Conservation (phyloP, 768 basidiomycete species). For the Tylopilus plumbeoviolaceoides region DNA sequence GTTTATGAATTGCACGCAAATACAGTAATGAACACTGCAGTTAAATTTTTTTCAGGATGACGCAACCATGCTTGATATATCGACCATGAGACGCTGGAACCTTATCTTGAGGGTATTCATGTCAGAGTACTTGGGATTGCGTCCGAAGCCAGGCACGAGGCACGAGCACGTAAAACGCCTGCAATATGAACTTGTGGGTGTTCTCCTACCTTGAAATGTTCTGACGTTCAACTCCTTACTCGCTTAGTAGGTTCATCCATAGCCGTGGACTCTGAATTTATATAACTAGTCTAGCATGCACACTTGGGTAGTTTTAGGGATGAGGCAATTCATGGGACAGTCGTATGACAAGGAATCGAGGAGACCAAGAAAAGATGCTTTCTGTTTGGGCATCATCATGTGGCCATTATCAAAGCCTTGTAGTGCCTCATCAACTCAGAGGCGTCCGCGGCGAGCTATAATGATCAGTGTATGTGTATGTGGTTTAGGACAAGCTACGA, state of each 20-base stretch:
- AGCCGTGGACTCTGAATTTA: neutral
- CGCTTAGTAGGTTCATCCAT: slow-evolving; percentile 19
- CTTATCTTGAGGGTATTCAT: slow-evolving; percentile 83
- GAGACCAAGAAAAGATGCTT: slow-evolving; percentile 4
- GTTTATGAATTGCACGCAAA: slow-evolving; percentile 18
- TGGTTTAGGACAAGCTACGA: neutral
- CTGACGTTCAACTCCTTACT: slow-evolving; percentile 1
- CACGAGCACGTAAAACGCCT: slow-evolving; percentile 34
- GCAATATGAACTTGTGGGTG: slow-evolving; percentile 46
- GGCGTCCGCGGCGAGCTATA: slow-evolving; percentile 37
- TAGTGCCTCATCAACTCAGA: slow-evolving; percentile 39
- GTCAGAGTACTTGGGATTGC: slow-evolving; percentile 80
- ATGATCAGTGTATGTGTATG: neutral
- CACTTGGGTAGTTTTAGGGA: neutral
- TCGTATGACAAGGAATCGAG: neutral
- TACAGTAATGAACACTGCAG: neutral
- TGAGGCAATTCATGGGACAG: neutral
- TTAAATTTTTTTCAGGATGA: slow-evolving; percentile 64
- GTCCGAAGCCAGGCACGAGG: slow-evolving; percentile 39
- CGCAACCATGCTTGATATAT: slow-evolving; percentile 75
- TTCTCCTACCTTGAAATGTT: neutral
- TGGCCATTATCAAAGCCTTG: slow-evolving; percentile 33
- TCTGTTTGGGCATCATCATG: slow-evolving; percentile 11
- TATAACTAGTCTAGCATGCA: neutral
- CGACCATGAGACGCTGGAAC: slow-evolving; percentile 88